Evolutionary conservation across 768 basidiomycete genomes (phyloP).

Genomic region (Thelephora ganbajun): DNA sequence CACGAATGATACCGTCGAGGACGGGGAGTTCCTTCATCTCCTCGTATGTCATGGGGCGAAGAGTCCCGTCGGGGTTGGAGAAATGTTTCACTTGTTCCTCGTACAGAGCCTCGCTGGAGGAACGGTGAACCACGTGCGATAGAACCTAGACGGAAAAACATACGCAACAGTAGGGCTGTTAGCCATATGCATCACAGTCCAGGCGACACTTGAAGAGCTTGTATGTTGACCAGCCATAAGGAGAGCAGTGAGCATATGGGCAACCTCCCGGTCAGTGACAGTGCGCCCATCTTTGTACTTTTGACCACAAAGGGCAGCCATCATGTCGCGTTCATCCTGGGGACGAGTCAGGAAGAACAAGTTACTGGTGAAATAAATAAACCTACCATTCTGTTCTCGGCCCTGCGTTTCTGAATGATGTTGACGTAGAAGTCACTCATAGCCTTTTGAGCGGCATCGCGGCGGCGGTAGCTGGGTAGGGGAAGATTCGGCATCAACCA

Average conservation of each 20-base stretch:
- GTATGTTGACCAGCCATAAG: conserved; percentile 99
- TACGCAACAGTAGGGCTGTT: conserved; percentile 61
- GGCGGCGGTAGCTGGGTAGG: conserved; percentile 74
- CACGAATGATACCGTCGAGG: conserved; percentile 82
- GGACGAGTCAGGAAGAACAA: not conserved
- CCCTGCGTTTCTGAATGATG: conserved; percentile 66
- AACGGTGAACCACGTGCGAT: not conserved
- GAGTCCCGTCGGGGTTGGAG: conserved; percentile 62
- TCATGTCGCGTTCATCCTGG: conserved; percentile 82
- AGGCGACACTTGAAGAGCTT: conserved; percentile 82
- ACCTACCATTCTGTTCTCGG: conserved; percentile 29
- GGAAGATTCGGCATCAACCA: conserved; percentile 92
- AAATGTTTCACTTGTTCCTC: conserved; percentile 82
- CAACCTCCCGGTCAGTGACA: conserved; percentile 82
- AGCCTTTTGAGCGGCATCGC: conserved; percentile 82
- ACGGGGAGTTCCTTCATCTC: conserved; percentile 73
- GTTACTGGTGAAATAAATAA: not conserved
- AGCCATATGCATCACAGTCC: conserved; percentile 83
- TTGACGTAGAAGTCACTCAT: conserved; percentile 90
- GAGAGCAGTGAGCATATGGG: conserved; percentile 96
- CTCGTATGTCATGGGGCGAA: conserved; percentile 75
- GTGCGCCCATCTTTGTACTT: conserved; percentile 69
- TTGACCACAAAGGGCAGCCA: conserved; percentile 72
- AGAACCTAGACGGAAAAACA: conserved; percentile 16
- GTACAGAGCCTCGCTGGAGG: conserved; percentile 61